Percentiles rank a stretch among this genome's conserved stretches.
Conservation (phyloP, 139 green algal species). For the Chlamydomonas sphaeroides region DNA sequence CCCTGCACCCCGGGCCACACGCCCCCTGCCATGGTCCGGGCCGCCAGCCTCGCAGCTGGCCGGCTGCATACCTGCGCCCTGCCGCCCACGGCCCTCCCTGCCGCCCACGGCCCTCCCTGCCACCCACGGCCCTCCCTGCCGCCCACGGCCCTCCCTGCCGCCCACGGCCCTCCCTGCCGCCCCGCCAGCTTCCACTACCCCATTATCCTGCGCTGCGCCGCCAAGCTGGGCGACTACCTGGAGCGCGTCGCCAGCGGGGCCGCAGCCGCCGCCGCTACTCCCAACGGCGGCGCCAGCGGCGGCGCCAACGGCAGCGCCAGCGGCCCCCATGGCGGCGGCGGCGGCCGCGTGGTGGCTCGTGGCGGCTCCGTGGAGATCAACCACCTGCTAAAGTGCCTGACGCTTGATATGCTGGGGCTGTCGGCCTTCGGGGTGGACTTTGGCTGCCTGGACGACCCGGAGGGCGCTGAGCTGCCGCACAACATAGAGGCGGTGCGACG, state of each 20-base stretch:
- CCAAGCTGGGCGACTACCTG: background rate
- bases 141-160: background rate
- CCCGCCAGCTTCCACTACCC: background rate
- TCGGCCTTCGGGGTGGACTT: conserved; percentile 14
- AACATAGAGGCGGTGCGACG: background rate
- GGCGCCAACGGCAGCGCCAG: background rate
- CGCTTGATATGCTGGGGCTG: conserved; percentile 11
- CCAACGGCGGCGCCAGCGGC: background rate
- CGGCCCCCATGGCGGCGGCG: too few species aligned
- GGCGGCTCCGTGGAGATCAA: conserved; percentile 7
- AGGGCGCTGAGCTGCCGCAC: background rate
- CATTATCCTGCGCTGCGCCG: background rate
- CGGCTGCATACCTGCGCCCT: too few species aligned
- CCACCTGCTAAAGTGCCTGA: background rate
- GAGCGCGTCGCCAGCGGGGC: background rate
- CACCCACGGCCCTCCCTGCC: too few species aligned
- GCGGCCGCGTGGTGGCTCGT: background rate
- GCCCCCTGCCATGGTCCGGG: too few species aligned
- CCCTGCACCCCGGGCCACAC: too few species aligned
- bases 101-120: too few species aligned
- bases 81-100: too few species aligned
- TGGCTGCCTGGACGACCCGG: conserved; percentile 1
- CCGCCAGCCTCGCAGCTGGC: too few species aligned
- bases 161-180: background rate
- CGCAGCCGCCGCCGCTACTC: background rate